Base-by-base conservation (phyloP, 2,329 filamentous ascomycete species). In the Daldinia sp. region DNA sequence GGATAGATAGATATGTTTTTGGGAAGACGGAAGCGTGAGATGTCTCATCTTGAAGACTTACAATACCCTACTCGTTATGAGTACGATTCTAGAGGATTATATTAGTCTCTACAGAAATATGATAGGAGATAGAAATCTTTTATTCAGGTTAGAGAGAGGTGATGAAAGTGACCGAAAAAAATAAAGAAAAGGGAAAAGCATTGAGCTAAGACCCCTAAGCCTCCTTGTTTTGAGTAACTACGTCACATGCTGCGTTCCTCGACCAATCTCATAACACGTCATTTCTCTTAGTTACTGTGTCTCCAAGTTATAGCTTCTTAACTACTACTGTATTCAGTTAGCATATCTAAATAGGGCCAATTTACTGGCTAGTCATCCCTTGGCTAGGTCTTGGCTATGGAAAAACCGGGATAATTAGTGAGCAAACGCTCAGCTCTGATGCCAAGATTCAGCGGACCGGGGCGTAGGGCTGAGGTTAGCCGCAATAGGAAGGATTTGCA, bases 401-500 rank as follows among this genome's bases (percentile, higher is more conserved):
- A 13, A 19, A 23, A 41, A 21, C 9, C 17, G 37, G 9, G 8
- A 41, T 21, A 15, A 5, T 13, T 21, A 15, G 9, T 13, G 2
- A 15, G 37, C 37, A 41, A n/a, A 4, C 17, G 17, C 17, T 21
- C 37, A 41, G 37, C 37, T 45, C 21, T 45, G 21, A 25, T 4
- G 39, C 39, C 39, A 45, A 45, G 39, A 27, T 45, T 13, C 21
- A 27, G 23, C 39, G 21, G 13, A 2, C 13, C 27, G 27, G 27
- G 13, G 39, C 39, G 13, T 45, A 45, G 39, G 39, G 39, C 39
- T 45, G 39, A 17, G 5, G 21, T 15, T 13, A 13, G 21, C 11
- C 21, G 39, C 21, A 45, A 45, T 45, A 29, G 29, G 39, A 23
- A 48, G 8, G 47, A 57, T 64, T 39, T 25, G 10, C 60, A 27